These are phyloP conservation scores for Kwoniella heveanensis DNA, from an alignment of 768 basidiomycete genomes.

Conservation along the genomic window DNA sequence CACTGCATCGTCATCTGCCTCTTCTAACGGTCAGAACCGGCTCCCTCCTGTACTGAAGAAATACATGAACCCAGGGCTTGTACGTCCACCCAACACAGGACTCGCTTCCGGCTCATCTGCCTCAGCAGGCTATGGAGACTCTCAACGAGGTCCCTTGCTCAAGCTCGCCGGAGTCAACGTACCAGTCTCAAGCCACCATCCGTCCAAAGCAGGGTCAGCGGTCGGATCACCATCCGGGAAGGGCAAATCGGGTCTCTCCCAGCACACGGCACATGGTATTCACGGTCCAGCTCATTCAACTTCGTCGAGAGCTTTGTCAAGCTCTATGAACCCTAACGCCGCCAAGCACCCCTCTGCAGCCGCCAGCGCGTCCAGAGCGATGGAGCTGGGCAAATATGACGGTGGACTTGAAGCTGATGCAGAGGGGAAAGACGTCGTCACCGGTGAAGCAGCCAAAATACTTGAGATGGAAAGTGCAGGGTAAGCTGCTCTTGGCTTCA, in stretches of 20 bases:
- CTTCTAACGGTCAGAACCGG: constrained; percentile 27
- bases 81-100: constrained; percentile 47
- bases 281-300: constrained; percentile 57
- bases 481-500: constrained; percentile 7
- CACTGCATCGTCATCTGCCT: constrained; percentile 2
- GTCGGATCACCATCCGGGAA: constrained; percentile 25
- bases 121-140: constrained; percentile 22
- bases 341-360: constrained; percentile 16
- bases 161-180: constrained; percentile 53
- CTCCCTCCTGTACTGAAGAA: constrained; percentile 48
- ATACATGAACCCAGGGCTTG: constrained; percentile 52
- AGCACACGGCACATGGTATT: constrained; percentile 55
- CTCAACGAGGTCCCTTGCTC: constrained; percentile 46
- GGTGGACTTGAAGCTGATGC: constrained; percentile 94
- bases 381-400: constrained; percentile 76
- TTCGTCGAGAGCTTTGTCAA: constrained; percentile 38
- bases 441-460: constrained; percentile 75
- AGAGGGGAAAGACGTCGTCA: constrained; percentile 64
- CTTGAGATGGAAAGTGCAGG: constrained; percentile 79
- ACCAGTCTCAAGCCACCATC: constrained; percentile 16
- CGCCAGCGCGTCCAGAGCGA: constrained; percentile 9
- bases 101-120: constrained; percentile 18
- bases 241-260: constrained; percentile 23
- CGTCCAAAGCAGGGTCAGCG: constrained; percentile 8
- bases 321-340: constrained; percentile 26